phyloP scores from a whole-genome alignment of 495 filamentous ascomycete species.

The Penicillium waksmanii region DNA sequence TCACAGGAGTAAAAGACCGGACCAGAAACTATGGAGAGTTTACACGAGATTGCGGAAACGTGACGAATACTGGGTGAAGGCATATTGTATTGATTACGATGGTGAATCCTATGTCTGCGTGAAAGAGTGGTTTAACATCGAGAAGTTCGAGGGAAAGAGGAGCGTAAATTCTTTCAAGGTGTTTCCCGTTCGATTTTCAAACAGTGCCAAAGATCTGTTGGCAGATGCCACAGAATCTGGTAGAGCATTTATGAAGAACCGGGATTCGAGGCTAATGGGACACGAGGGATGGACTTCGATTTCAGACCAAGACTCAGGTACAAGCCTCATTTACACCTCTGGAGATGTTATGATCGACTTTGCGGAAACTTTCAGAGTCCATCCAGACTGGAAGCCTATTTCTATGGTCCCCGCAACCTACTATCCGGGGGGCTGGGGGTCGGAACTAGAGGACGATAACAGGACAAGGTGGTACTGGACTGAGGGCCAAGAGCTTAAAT shows the following conservation, averaged over 20 bases:
- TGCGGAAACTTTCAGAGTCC: constrained; percentile 2
- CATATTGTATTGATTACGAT: constrained; percentile 7
- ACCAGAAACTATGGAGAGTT: neutral
- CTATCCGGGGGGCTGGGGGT: neutral
- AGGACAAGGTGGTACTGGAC: neutral
- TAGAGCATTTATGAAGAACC: neutral
- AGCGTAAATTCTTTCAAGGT: neutral
- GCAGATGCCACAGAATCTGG: neutral
- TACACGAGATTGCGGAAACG: neutral
- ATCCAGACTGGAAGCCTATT: constrained; percentile 6
- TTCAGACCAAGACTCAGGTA: neutral
- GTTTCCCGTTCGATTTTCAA: neutral
- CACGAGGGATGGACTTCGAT: neutral
- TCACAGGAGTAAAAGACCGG: neutral
- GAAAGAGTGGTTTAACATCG: constrained; percentile 1
- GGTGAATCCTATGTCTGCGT: constrained; percentile 7
- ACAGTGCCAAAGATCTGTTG: neutral
- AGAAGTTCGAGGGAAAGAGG: neutral
- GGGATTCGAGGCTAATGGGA: neutral
- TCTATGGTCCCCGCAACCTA: neutral
- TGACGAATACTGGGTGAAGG: neutral
- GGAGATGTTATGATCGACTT: constrained; percentile 9
- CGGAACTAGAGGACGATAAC: neutral
- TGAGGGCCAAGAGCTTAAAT: neutral
- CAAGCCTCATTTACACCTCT: neutral